Evolutionary conservation across 2,329 filamentous ascomycete species (phyloP).

Genomic region (Anthostomella pinea): DNA sequence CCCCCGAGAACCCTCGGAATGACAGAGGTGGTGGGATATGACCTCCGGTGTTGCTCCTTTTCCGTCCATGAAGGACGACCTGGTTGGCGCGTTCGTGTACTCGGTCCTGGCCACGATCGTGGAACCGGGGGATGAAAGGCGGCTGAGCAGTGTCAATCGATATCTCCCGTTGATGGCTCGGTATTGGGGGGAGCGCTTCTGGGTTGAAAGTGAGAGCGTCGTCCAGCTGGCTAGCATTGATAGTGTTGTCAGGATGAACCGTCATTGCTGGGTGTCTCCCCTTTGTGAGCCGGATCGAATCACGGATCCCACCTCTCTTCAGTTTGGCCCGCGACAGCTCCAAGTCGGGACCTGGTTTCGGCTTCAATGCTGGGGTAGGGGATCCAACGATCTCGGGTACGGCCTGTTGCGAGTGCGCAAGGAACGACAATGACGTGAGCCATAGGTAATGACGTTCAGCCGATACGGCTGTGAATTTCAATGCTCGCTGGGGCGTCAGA

Average conservation of each 20-base stretch:
- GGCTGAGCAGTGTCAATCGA: conserved; percentile 66
- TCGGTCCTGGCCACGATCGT: conserved; percentile 49
- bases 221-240: conserved; percentile 38
- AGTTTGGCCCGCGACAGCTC: conserved; percentile 47
- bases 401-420: conserved; percentile 83
- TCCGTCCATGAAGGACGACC: conserved; percentile 64
- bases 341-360: conserved; percentile 52
- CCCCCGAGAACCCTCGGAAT: conserved; percentile 78
- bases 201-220: conserved; percentile 34
- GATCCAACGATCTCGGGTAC: conserved; percentile 67
- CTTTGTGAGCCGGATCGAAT: conserved; percentile 89
- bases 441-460: conserved; percentile 90
- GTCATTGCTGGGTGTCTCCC: conserved; percentile 50
- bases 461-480: conserved; percentile 88
- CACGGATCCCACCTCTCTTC: conserved; percentile 64
- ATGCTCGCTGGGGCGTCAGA: conserved; percentile 83
- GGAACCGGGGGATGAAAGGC: conserved; percentile 68
- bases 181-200: conserved; percentile 29
- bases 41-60: conserved; percentile 85
- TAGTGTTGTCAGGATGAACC: conserved; percentile 32
- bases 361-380: conserved; percentile 40
- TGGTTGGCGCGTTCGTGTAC: conserved; percentile 44
- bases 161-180: conserved; percentile 44
- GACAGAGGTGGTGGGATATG: conserved; percentile 66
- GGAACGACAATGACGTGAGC: conserved; percentile 91